Conservation (phyloP, 768 basidiomycete species). For the Piloderma croceum region DNA sequence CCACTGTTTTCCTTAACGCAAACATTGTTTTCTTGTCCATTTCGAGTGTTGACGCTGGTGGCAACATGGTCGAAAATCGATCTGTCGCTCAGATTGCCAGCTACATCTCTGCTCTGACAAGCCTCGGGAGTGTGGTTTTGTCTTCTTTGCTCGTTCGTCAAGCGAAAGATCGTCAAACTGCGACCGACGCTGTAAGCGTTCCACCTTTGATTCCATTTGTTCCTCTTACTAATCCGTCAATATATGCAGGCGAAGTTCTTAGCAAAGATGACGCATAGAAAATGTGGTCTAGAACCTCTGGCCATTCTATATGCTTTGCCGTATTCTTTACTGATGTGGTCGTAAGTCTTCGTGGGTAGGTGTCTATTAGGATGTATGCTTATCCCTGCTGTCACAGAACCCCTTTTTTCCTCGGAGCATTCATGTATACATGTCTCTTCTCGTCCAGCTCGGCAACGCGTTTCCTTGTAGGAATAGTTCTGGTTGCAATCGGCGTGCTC, state of each 20-base stretch:
- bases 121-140: conserved; percentile 39
- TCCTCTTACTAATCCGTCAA: conserved; percentile 4
- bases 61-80: conserved; percentile 19
- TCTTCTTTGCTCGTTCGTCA: conserved; percentile 38
- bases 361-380: neutral
- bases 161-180: conserved; percentile 27
- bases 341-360: conserved; percentile 21
- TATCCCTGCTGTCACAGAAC: conserved; percentile 22
- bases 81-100: conserved; percentile 33
- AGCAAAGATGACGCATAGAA: conserved; percentile 7
- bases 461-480: conserved; percentile 19
- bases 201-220: conserved; percentile 4
- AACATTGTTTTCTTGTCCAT: conserved; percentile 61
- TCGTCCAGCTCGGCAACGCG: conserved; percentile 20
- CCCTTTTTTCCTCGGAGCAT: conserved; percentile 27
- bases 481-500: conserved; percentile 15
- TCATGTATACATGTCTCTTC: conserved; percentile 26
- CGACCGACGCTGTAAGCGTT: conserved; percentile 34
- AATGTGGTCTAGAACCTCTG: conserved; percentile 30
- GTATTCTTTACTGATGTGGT: conserved; percentile 36
- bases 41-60: conserved; percentile 27
- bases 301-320: conserved; percentile 37
- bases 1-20: conserved; percentile 51
- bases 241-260: conserved; percentile 22
- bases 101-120: conserved; percentile 40